Base-by-base conservation (phyloP, 148 eudicot species). In the Arctostaphylos glauca region DNA sequence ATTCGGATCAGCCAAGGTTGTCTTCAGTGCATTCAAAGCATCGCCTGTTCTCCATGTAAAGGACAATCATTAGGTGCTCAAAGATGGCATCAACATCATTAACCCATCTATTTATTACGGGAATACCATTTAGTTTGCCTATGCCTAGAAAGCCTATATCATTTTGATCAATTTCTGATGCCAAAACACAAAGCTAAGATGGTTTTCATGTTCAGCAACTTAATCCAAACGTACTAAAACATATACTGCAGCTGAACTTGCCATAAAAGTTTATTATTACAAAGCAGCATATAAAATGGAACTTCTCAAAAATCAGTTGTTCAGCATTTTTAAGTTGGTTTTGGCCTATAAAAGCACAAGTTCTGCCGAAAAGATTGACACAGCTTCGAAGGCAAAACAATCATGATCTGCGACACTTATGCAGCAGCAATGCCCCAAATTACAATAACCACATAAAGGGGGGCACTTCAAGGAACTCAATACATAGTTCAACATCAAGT, bases 21-120 rank as follows among this genome's bases (percentile, higher is more conserved):
- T 78, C 87, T 88, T 91, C 81, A 93, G 87, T 5, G 92, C 90
- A 86, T 85, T 84, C 87, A 95, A 88, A 15, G 97, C 97, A 91
- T 95, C 97, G 53, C 93, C 98, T 95, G 86, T 85, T 54, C 80
- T 64, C 73, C 81, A 84, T 68, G 83, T 67, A 84, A 59, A 23
- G 70, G 25, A 58, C 64, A 41, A 71, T 62, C 77, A 73, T 84
- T 71, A 88, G 76, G 38, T 49, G 41, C 84, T 84, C 60, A 44
- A 21, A 8, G 71, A 78, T 16, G 79, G 74, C 85, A 79, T 58
- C 52, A 70, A 25, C 68, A 43, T 31, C 58, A 56, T 67, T 43
- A 78, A 78, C 55, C 43, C 67, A 52, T 53, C 43, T 13, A 15
- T 18, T 18, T 55, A 50, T 38, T 4, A 58, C 9, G 38, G 38